Base-by-base conservation (phyloP, 2,329 filamentous ascomycete genomes). In the Aspergillus sp. region DNA sequence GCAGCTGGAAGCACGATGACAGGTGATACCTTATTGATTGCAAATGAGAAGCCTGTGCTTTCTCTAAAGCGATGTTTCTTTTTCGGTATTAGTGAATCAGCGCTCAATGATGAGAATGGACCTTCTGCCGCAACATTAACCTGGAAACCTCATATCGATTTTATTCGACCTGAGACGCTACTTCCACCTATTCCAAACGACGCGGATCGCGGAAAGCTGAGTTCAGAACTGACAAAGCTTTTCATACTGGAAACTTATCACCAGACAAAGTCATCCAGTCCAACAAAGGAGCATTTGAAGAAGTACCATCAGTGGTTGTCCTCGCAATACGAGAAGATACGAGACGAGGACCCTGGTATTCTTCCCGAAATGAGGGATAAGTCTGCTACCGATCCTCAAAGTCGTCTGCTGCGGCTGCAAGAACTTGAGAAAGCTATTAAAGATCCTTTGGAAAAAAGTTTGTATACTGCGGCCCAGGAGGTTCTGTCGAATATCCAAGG, bases 111-210 rank as follows among this genome's bases (percentile, higher is more conserved):
- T 6, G 24, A 20, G 6, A 57, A 47, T 4, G 18, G 49, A 20
- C 54, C 51, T 14, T 16, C 55, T n/a, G 14, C 45, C 18, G 42
- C 39, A 12, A 57, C 54, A 39, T 12, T 57, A 1, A 31, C 51
- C 12, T 62, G 55, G 52, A 53, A 26, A 4, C 60, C 54, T 11
- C 54, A 62, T 32, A 26, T 62, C n/a, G 60, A 62, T 18, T 62
- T 57, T 26, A n/a, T 60, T 5, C 51, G 49, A 26, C 7, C 24
- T 11, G 31, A 51, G 6, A n/a, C 54, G 10, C 42, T 47, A n/a
- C 6, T 60, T 22, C 32, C 54, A 24, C 4, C 11, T 6, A 32
- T 50, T 14, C 18, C 5, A n/a, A 32, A 12, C 18, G 4, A 5
- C 42, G 20, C 32, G 10, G 22, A 18, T 14, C 18, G 3, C 9